Conservation (phyloP, 1,139 yeast genomes). For the Yamadazyma diddensiae region DNA sequence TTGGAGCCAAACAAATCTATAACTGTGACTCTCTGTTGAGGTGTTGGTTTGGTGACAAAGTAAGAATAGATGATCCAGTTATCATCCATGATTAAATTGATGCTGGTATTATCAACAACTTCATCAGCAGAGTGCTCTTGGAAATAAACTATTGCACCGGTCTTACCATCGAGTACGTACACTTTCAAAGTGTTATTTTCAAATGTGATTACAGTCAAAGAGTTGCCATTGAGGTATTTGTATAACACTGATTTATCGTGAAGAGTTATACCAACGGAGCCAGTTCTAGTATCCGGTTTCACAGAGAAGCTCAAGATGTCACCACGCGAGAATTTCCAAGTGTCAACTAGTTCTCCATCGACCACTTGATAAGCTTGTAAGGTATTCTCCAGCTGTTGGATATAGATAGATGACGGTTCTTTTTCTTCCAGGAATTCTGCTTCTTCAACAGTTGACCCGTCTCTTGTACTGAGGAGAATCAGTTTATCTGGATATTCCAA, state of each 20-base stretch:
- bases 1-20: constrained; percentile 79
- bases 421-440: constrained; percentile 5
- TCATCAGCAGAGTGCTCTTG: constrained; percentile 42
- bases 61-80: constrained; percentile 79
- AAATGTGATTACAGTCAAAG: constrained; percentile 53
- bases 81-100: constrained; percentile 69
- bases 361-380: constrained; percentile 24
- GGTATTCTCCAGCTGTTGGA: constrained; percentile 7
- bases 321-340: constrained; percentile 28
- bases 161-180: constrained; percentile 61
- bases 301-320: constrained; percentile 18
- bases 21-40: constrained; percentile 61
- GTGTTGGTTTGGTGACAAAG: constrained; percentile 47
- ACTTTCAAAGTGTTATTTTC: constrained; percentile 37
- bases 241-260: constrained; percentile 75
- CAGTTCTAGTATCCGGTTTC: constrained; percentile 44
- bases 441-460: constrained; percentile 21
- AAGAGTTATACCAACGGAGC: constrained; percentile 68
- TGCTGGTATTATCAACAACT: constrained; percentile 31
- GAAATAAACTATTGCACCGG: constrained; percentile 62
- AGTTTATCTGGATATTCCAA: constrained; percentile 21
- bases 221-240: constrained; percentile 77
- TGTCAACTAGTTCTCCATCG: constrained; percentile 14
- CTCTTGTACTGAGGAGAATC: constrained; percentile 20
- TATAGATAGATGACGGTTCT: constrained; percentile 10